phyloP scores from a whole-genome alignment of 768 basidiomycete species.

The Suillus plorans region DNA sequence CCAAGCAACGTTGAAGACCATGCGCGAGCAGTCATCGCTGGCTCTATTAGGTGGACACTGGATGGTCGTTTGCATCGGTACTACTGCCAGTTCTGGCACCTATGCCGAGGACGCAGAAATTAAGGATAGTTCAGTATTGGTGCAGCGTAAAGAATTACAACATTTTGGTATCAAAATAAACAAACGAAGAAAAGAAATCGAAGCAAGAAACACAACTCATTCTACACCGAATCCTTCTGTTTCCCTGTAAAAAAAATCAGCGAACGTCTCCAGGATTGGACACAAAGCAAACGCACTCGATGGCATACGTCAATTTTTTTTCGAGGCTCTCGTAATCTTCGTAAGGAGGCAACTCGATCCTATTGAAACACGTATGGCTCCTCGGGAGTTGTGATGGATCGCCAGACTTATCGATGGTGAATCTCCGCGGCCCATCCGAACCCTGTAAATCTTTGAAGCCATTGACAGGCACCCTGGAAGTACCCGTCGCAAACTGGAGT shows the following conservation, averaged over 20 bases:
- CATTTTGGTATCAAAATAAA: background rate
- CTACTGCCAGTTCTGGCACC: background rate
- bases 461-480: conserved; percentile 84
- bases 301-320: conserved; percentile 79
- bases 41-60: background rate
- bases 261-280: background rate
- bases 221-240: conserved; percentile 77
- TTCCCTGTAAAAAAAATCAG: conserved; percentile 45
- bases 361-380: conserved; percentile 93
- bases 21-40: background rate
- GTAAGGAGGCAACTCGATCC: conserved; percentile 86
- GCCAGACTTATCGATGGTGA: conserved; percentile 94
- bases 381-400: conserved; percentile 86
- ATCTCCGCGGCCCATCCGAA: conserved; percentile 87
- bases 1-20: background rate
- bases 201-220: conserved; percentile 26
- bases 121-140: background rate
- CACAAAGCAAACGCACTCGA: conserved; percentile 56
- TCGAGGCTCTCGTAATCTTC: conserved; percentile 85
- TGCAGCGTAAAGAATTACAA: conserved; percentile 1
- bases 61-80: background rate
- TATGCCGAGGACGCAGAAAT: background rate
- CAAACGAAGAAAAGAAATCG: conserved; percentile 2
- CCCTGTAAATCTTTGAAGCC: conserved; percentile 96
- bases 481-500: conserved; percentile 86